Evolutionary conservation across 2,329 filamentous ascomycete genomes (phyloP), one percentile per base, ranked within the genome.

Genomic region (Colletotrichum sp.): DNA sequence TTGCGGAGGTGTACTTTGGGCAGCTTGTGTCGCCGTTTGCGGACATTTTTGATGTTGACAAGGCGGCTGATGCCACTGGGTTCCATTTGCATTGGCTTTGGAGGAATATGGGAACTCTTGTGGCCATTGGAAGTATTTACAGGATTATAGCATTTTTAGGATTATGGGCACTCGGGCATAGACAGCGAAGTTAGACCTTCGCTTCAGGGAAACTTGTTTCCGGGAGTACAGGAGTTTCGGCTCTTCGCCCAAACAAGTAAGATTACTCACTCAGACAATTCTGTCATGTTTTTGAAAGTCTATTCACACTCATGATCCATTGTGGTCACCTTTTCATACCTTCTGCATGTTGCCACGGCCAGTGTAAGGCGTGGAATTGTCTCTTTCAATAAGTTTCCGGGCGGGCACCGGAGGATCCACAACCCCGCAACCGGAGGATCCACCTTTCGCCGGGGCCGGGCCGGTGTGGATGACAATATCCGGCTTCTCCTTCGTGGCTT

Each of bases 1-100:
- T 91, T 28, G 87, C 89, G 0, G 90, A 92, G 80, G 80, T 88
- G 15, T 92, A 91, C 79, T 91, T 91, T 77, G 88, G 87, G 0
- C 83, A 89, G 79, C 86, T 91, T 67, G 81, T 91, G 6, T 81
- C 78, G 30, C 90, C 89, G 2, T 85, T 90, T 76, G 80, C 77
- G 0, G 88, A 90, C 76, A 79, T 92, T 7, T 92, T 91, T 80
- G 77, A 89, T 15, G 83, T 90, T 15, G 85, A 91, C 2, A 61
- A 85, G 36, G 89, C 90, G 7, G 82, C 84, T 1, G 24, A 82
- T 15, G 78, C 78, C 3, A 84, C 87, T 3, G 90, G 90, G 1
- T 91, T 86, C 76, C 81, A 84, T 48, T 80, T 92, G 3, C 82
- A 87, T 24, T 82, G 85, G 70, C 86, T 87, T 67, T 84, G 83